Conservation (phyloP, 495 filamentous ascomycete species). For the Neurospora tetrasperma region DNA sequence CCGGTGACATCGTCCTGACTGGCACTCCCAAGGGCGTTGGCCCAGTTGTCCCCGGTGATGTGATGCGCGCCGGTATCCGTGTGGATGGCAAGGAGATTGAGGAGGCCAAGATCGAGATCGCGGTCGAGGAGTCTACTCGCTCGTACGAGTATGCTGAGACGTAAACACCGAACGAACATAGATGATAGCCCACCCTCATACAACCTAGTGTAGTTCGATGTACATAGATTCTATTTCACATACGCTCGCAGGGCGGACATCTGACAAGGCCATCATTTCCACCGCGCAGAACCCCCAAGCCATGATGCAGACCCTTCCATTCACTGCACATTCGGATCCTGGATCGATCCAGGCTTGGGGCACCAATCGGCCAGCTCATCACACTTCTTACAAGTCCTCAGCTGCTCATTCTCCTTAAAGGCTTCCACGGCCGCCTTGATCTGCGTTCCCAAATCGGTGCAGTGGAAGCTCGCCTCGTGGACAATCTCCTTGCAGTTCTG, state of each 20-base stretch:
- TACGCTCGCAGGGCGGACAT: neutral
- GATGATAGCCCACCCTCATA: neutral
- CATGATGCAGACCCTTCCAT: too few relatives aligned
- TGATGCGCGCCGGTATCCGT: conserved; percentile 76
- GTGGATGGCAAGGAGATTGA: conserved; percentile 76
- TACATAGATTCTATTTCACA: neutral
- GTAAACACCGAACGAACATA: conserved; percentile 18
- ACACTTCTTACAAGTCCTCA: conserved; percentile 69
- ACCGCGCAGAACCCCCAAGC: neutral
- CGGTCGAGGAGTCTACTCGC: conserved; percentile 55
- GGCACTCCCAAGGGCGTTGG: conserved; percentile 97
- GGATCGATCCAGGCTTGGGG: conserved; percentile 38
- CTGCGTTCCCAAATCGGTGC: conserved; percentile 90
- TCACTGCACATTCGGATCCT: conserved; percentile 40
- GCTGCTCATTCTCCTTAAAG: conserved; percentile 61
- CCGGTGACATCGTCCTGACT: conserved; percentile 86
- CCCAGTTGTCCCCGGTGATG: conserved; percentile 71
- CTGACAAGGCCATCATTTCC: neutral
- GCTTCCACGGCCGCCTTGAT: conserved; percentile 86
- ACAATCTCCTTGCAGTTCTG: conserved; percentile 60
- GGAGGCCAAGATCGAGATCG: conserved; percentile 77
- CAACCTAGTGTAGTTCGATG: neutral
- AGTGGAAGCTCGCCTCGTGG: conserved; percentile 79
- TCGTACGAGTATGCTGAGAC: conserved; percentile 53
- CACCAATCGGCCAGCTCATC: conserved; percentile 56